Evolutionary conservation across 2,329 filamentous ascomycete genomes (phyloP).

Genomic region (Macrophomina phaseolina): DNA sequence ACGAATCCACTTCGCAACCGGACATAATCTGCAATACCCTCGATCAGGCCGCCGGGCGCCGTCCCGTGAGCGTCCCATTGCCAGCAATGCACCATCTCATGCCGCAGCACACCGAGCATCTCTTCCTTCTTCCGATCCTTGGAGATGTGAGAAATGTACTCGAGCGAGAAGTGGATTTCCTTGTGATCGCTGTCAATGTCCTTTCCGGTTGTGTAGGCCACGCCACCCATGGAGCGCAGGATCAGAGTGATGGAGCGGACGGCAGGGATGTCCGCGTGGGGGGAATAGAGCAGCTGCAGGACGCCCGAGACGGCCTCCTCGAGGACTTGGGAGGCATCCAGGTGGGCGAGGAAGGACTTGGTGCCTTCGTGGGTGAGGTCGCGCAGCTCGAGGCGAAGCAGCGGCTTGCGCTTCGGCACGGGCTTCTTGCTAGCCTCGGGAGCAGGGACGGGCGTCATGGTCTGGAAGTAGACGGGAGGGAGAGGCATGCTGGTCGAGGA

Average conservation of each 20-base stretch:
- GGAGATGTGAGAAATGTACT: constrained; percentile 66
- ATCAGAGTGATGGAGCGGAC: constrained; percentile 87
- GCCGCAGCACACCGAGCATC: constrained; percentile 81
- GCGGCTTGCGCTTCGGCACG: constrained; percentile 45
- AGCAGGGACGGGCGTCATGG: constrained; percentile 31
- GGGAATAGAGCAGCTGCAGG: constrained; percentile 72
- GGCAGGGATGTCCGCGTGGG: constrained; percentile 53
- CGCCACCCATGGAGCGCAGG: constrained; percentile 77
- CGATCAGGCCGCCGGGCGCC: constrained; percentile 74
- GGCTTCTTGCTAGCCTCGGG: constrained; percentile 26
- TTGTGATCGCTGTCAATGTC: constrained; percentile 87
- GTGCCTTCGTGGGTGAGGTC: constrained; percentile 64
- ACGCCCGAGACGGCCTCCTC: constrained; percentile 69
- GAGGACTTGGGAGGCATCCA: constrained; percentile 68
- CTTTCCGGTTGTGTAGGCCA: constrained; percentile 85
- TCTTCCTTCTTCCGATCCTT: constrained; percentile 57
- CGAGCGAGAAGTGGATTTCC: constrained; percentile 85
- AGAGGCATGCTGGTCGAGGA: constrained; percentile 14
- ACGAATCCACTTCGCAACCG: constrained; percentile 73
- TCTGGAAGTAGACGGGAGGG: constrained; percentile 35
- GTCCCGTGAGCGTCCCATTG: constrained; percentile 72
- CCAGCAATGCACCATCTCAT: constrained; percentile 95
- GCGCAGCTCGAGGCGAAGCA: constrained; percentile 54
- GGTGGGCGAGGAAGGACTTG: constrained; percentile 68
- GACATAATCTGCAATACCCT: constrained; percentile 94